Base-by-base conservation (phyloP, 768 basidiomycete genomes). In the Neoboletus magnificus region DNA sequence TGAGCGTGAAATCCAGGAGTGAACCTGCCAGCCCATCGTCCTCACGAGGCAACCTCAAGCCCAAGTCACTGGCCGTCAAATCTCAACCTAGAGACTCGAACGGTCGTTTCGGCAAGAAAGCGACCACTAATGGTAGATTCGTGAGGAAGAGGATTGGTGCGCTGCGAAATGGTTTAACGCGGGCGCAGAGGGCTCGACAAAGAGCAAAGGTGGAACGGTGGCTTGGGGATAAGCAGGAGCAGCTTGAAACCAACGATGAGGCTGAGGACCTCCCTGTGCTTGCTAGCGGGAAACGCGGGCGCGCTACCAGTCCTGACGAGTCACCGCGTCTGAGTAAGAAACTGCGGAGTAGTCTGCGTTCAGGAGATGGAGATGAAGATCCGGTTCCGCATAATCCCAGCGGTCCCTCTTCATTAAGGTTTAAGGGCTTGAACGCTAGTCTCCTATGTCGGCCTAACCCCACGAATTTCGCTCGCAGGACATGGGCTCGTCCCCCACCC, bases 21-120 rank as follows among this genome's bases (percentile, higher is more conserved):
- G 70, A 64, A 57, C 51, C 57, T 40, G 43, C 36, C 3, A 71
- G 60, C 22, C 60, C 69, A 22, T 68, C 62, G 22, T 70, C 68
- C 16, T 52, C 60, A 23, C 65, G 63, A 46, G 45, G 59, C 39
- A 55, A 60, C 40, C 55, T 67, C 32, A 77, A 71, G 52, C 74
- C 77, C 30, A 76, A 78, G 62, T 76, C 77, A 4, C 68, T 78
- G 16, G 76, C 77, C 7, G 70, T 76, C 33, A 74, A 79, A 40
- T 67, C 71, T 12, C 86, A 88, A 62, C 86, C 86, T 2, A 77
- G 86, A 54, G 80, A 82, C 50, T 71, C 70, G 18, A 86, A 87
- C 58, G 86, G 86, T 41, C 77, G 85, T 18, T 88, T 89, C 59
- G 85, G 84, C 35, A 84, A 80, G 73, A 86, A 87, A 66, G 75